A percentile compares a stretch with the other conserved stretches of the same genome.
Evolutionary conservation across 23 red algal species (phyloP).

Genomic region (Gracilaria caudata): DNA sequence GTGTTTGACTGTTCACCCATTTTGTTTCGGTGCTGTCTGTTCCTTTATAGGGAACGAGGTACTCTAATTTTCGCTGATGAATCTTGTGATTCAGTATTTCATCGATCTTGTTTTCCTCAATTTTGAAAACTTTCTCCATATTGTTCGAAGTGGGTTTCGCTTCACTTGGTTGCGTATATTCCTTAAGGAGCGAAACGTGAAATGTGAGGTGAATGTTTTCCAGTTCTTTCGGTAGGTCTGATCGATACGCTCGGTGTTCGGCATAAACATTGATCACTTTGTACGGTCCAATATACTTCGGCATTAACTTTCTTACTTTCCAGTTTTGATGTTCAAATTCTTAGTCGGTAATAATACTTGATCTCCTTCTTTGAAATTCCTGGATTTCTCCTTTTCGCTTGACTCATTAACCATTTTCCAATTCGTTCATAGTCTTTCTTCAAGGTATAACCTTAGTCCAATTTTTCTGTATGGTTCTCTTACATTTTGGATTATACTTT

Average conservation of each 20-base stretch:
- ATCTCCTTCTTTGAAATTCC: slow-evolving; percentile 3
- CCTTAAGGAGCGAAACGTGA: neutral
- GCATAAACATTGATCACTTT: neutral
- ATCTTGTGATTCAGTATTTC: neutral
- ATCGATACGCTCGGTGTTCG: neutral
- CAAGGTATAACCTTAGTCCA: neutral
- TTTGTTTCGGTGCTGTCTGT: neutral
- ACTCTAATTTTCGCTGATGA: neutral
- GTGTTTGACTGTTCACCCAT: neutral
- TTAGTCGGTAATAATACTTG: neutral
- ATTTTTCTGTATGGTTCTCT: slow-evolving; percentile 13
- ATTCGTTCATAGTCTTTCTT: neutral
- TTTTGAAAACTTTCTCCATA: neutral
- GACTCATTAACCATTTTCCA: neutral
- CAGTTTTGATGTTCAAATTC: slow-evolving; percentile 1
- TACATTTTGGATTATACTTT: neutral
- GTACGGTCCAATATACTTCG: neutral
- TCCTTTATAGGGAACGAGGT: slow-evolving; percentile 23
- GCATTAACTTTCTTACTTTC: neutral
- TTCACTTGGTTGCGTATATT: neutral
- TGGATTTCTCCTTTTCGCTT: neutral
- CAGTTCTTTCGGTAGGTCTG: neutral
- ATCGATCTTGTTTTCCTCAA: neutral
- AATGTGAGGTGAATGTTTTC: neutral
- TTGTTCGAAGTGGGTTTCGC: neutral